A percentile compares a stretch with the other conserved stretches of the same genome.
phyloP scores from a whole-genome alignment of 495 filamentous ascomycete species.

The Penicillium nucicola region DNA sequence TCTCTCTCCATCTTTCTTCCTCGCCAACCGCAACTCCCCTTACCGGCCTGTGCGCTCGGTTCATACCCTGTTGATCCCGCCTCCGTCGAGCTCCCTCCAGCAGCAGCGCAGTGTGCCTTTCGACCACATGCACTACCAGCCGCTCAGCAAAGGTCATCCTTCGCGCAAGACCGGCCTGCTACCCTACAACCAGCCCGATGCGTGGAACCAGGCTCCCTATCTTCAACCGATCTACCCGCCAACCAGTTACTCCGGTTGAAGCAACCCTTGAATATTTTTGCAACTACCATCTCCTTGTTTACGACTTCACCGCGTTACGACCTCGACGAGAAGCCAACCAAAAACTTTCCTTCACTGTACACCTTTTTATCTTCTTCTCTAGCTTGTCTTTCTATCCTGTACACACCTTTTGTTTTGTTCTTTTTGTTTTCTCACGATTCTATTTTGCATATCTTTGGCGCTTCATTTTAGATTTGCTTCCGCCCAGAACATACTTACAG shows the following conservation, averaged over 20 bases:
- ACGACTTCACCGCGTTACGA: constrained; percentile 18
- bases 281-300: constrained; percentile 13
- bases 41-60: constrained; percentile 89
- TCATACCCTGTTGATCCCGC: constrained; percentile 84
- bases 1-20: constrained; percentile 61
- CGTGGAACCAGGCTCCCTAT: constrained; percentile 39
- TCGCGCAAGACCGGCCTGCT: constrained; percentile 80
- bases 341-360: constrained; percentile 24
- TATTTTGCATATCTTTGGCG: constrained; percentile 32
- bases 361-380: constrained; percentile 13
- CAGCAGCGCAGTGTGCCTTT: constrained; percentile 61
- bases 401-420: constrained; percentile 18
- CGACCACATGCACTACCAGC: constrained; percentile 95
- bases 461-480: constrained; percentile 28
- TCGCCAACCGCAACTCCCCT: constrained; percentile 70
- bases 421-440: constrained; percentile 11
- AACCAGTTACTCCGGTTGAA: constrained; percentile 30
- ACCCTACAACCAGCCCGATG: constrained; percentile 61
- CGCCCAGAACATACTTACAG: not conserved
- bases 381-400: constrained; percentile 6
- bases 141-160: constrained; percentile 69
- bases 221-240: constrained; percentile 37
- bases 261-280: not conserved
- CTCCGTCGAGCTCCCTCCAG: constrained; percentile 75
- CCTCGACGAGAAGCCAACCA: constrained; percentile 18